Percentiles rank a stretch among this genome's conserved stretches.
Evolutionary conservation across 768 basidiomycete species (phyloP).

Genomic region (Rossbeevera mucosa): DNA sequence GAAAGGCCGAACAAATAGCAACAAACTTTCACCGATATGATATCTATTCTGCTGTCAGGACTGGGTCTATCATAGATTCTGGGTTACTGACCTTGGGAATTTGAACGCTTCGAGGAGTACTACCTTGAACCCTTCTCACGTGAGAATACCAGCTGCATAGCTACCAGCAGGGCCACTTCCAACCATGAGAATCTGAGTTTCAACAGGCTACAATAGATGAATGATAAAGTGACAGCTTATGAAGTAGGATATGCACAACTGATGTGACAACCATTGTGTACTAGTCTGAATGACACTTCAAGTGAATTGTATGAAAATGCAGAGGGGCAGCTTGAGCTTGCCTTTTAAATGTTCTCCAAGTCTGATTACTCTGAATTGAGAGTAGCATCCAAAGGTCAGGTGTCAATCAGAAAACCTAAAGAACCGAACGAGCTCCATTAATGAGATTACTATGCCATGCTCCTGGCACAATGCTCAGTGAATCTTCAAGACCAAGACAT

Average conservation of each 20-base stretch:
- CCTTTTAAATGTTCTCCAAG: neutral
- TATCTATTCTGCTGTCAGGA: slow-evolving; percentile 4
- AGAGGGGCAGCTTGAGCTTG: neutral
- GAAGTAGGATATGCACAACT: neutral
- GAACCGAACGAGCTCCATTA: neutral
- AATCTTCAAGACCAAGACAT: neutral
- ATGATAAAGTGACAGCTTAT: neutral
- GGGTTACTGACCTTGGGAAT: slow-evolving; percentile 7
- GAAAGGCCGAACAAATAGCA: slow-evolving; percentile 6
- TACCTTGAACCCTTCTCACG: slow-evolving; percentile 9
- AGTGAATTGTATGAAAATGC: neutral
- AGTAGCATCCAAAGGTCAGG: neutral
- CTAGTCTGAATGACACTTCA: neutral
- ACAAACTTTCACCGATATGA: slow-evolving; percentile 15
- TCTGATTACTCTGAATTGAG: neutral
- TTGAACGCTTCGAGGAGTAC: slow-evolving; percentile 8
- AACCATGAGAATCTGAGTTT: slow-evolving; percentile 7
- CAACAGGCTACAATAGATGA: neutral
- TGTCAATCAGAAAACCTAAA: neutral
- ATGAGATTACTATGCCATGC: too few relatives aligned
- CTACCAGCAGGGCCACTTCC: slow-evolving; percentile 14
- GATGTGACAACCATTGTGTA: neutral
- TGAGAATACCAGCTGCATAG: slow-evolving; percentile 6
- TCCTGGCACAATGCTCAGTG: neutral
- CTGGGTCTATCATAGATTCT: too few relatives aligned